phyloP scores from a whole-genome alignment of 2,329 filamentous ascomycete species.

The Trichoderma gracile region DNA sequence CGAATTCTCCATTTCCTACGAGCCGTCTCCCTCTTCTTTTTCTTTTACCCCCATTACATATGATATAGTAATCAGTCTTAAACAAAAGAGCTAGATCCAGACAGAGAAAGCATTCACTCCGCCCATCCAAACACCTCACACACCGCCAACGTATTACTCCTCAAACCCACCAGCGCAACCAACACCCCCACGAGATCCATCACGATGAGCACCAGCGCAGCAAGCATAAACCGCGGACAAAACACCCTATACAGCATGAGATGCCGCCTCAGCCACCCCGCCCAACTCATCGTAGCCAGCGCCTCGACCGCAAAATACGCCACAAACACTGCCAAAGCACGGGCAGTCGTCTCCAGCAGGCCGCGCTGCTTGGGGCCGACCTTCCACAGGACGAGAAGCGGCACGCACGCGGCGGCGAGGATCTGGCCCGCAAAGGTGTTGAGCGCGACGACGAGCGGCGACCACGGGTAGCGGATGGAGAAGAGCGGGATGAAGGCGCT shows the following conservation, averaged over 20 bases:
- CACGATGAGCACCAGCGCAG: conserved; percentile 67
- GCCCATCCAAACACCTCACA: conserved; percentile 87
- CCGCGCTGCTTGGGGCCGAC: conserved; percentile 71
- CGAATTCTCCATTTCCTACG: no score
- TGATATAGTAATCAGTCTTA: no score
- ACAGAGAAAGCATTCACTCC: no score
- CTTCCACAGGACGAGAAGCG: conserved; percentile 87
- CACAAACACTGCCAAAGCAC: conserved; percentile 72
- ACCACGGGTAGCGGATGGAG: conserved; percentile 85
- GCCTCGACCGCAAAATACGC: conserved; percentile 81
- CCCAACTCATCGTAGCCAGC: conserved; percentile 86
- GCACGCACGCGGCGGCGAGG: conserved; percentile 75
- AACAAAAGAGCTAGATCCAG: no score
- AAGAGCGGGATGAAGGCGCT: conserved; percentile 86
- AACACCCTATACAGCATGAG: conserved; percentile 97
- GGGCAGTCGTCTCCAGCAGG: conserved; percentile 68
- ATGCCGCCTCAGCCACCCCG: conserved; percentile 82
- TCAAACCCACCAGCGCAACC: conserved; percentile 70
- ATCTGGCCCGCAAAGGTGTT: conserved; percentile 93
- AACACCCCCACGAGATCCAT: conserved; percentile 74
- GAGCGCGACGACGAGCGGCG: conserved; percentile 73
- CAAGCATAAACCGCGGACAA: conserved; percentile 85
- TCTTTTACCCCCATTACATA: no score
- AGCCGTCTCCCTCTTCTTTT: no score
- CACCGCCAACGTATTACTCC: conserved; percentile 76